These are phyloP conservation scores for Backusella sp. DNA, from an alignment of 192 early-diverging fungal species.

Conservation along the genomic window DNA sequence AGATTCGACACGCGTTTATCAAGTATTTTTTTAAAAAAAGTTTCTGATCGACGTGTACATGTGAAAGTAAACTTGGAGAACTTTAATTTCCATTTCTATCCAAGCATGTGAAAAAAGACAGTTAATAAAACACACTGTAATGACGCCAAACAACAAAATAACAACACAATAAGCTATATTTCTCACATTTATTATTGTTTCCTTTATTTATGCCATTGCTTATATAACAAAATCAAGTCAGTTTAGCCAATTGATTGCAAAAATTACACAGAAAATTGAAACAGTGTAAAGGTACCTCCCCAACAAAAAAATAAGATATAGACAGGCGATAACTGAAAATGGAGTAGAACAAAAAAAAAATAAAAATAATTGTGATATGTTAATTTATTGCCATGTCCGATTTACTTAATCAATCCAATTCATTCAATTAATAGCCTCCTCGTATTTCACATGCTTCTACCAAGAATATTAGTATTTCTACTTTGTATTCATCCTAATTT, in stretches of 20 bases:
- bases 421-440: background rate
- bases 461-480: background rate
- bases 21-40: background rate
- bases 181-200: background rate
- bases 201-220: background rate
- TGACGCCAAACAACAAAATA: background rate
- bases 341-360: background rate
- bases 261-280: slow-evolving; percentile 2
- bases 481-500: background rate
- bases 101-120: slow-evolving; percentile 3
- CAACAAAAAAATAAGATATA: background rate
- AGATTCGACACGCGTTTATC: background rate
- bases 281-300: background rate
- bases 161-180: background rate
- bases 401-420: background rate
- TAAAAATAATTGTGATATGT: background rate
- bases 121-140: background rate
- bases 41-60: slow-evolving; percentile 3
- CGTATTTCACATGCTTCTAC: background rate
- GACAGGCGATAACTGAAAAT: background rate
- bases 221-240: background rate
- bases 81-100: background rate
- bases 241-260: background rate
- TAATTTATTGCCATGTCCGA: background rate
- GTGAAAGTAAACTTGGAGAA: background rate